A percentile compares a stretch with the other conserved stretches of the same genome.
These are phyloP conservation scores for Paraphoma chrysanthemicola DNA, from an alignment of 2,329 filamentous ascomycete genomes.

Conservation along the genomic window DNA sequence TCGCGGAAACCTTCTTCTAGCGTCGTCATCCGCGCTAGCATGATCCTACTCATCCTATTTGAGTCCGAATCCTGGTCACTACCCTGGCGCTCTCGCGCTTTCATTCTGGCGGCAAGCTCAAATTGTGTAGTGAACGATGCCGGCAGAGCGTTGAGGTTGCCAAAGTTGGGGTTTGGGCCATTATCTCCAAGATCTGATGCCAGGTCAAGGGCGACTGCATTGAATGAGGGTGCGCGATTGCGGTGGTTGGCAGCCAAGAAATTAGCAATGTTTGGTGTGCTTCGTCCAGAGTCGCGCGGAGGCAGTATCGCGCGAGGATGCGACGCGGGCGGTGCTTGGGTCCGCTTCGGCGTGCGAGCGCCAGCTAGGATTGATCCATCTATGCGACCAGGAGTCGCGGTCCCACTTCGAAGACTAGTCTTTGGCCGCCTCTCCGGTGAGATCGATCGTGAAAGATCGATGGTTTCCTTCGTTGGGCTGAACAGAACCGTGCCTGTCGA, in stretches of 20 bases:
- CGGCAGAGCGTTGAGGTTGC: constrained; percentile 69
- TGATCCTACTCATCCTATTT: constrained; percentile 68
- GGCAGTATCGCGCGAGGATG: constrained; percentile 41
- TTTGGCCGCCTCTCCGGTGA: constrained; percentile 40
- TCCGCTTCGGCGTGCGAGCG: constrained; percentile 54
- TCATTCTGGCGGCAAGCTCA: constrained; percentile 42
- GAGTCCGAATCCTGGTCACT: constrained; percentile 42
- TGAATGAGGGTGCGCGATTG: constrained; percentile 67
- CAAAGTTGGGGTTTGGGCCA: constrained; percentile 64
- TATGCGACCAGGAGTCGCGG: constrained; percentile 41
- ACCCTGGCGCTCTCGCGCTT: constrained; percentile 26
- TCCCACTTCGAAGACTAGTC: constrained; percentile 40
- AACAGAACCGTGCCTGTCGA: constrained; percentile 87
- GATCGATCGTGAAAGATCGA: constrained; percentile 42
- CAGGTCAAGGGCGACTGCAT: constrained; percentile 67
- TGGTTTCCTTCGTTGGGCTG: constrained; percentile 64
- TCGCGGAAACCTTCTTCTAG: constrained; percentile 90
- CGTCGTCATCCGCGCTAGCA: constrained; percentile 90
- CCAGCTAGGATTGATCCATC: constrained; percentile 28
- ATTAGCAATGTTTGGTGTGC: constrained; percentile 62
- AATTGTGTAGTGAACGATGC: constrained; percentile 79
- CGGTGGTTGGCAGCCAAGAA: constrained; percentile 60
- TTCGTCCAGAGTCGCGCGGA: constrained; percentile 63
- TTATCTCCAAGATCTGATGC: constrained; percentile 75
- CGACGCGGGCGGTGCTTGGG: constrained; percentile 31